phyloP scores from a whole-genome alignment of 163 green algal genomes.

The Chlorella variabilis region DNA sequence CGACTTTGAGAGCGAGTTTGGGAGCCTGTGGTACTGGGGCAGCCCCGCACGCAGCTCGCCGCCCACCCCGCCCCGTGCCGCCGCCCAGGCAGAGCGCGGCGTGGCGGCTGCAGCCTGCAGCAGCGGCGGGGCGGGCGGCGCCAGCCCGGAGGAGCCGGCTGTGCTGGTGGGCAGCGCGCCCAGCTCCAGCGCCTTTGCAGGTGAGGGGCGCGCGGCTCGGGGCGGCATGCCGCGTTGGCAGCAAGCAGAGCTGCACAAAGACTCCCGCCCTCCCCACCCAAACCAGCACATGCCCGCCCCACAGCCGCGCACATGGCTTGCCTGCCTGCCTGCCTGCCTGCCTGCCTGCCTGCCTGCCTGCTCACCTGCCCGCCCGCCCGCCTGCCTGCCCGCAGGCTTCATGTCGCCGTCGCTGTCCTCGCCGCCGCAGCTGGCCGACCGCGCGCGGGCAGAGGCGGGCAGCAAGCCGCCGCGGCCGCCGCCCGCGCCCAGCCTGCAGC shows the following conservation, averaged over 20 bases:
- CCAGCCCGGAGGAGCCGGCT: background rate
- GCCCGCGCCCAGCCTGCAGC: background rate
- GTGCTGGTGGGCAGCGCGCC: constrained; percentile 29
- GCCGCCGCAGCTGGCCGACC: no score
- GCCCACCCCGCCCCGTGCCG: background rate
- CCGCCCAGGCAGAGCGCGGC: background rate
- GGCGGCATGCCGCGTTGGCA: no score
- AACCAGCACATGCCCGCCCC: no score
- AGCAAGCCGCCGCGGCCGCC: background rate
- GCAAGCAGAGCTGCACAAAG: no score
- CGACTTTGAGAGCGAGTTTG: constrained; percentile 10
- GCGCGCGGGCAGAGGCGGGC: no score
- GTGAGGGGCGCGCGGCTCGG: background rate
- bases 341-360: no score
- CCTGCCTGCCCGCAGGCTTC: background rate
- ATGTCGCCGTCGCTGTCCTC: background rate
- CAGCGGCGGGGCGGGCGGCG: background rate
- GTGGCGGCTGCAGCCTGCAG: background rate
- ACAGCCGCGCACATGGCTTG: no score
- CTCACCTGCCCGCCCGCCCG: no score
- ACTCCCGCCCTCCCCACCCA: no score
- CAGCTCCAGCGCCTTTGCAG: background rate
- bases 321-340: no score
- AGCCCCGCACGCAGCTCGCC: background rate
- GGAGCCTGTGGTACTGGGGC: constrained; percentile 37